Evolutionary conservation across 495 filamentous ascomycete genomes (phyloP), one percentile per base, ranked within the genome.

Genomic region (Pyrenula aspistea): DNA sequence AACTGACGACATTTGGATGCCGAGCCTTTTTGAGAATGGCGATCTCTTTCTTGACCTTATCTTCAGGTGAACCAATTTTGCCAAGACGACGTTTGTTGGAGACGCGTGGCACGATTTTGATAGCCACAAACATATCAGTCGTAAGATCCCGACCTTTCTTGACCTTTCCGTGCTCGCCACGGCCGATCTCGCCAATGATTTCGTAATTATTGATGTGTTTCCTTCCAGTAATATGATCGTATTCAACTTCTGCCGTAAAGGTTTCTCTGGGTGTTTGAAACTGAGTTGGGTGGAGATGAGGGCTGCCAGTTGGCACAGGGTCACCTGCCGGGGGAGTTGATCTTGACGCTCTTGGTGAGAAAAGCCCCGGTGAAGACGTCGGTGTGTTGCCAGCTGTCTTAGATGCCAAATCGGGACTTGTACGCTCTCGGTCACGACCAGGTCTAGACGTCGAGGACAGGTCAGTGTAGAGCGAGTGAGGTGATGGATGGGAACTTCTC

Each of bases 161-260:
- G 55, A 98, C 93, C 70, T 97, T 98, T 57, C 93, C 93, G 68
- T 99, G 93, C 57, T 93, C 86, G 47, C 93, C 93, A 49, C 92
- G 86, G 31, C 93, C 93, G 54, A 99, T 85, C 72, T 97, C 94
- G 65, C 94, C 85, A 56, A 97, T 83, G 63, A 99, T 88, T 63
- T 96, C 89, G 68, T 99, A 99, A 59, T 95, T 83, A 63, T 99
- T 99, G 76, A 99, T 92, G 48, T 87, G 76, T 69, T 99, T 99
- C 57, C 92, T 85, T 52, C 93, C 93, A 8, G 93, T 94, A 55
- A 88, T 76, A 24, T 79, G 76, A 66, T 97, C 89, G 51, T 88
- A 80, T 63, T 97, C 94, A 56, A 95, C 83, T 65, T 91, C 87
- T 10, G 88, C 90, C 42, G 87, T 85, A 66, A 95, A 87, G 12